Base-by-base conservation (phyloP, 2,329 filamentous ascomycete species). In the Penicillium psychrosexuale region DNA sequence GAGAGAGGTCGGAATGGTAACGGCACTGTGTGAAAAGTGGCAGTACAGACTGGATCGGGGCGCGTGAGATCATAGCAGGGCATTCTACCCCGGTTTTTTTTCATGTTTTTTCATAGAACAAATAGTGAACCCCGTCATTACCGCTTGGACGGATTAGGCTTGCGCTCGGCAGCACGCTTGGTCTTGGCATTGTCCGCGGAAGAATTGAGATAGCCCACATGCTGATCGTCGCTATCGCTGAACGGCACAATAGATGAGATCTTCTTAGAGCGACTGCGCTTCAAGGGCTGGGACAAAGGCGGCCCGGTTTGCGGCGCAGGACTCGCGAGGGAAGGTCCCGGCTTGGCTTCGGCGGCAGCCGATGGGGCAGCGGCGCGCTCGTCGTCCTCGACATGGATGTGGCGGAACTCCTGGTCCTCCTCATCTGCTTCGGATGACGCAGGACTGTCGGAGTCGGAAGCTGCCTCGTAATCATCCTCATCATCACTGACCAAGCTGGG, bases 401-500 rank as follows among this genome's bases (percentile, higher is more conserved):
- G 72, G 33, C 74, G 67, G 46, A 76, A 73, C 19, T 75, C 69
- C 17, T 75, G 69, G 24, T 83, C 83, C n/a, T 83, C 78, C 27
- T 85, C 85, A 36, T 82, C 75, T 15, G 72, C 72, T 36, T 76
- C 75, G 3, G 75, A 79, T 5, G 77, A 77, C 45, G 70, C 72
- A 1, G 76, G 71, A 5, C 84, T 86, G 40, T 79, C 78, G 0
- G 84, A 87, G 43, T 88, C 84, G 1, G 86, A 89, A 52, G 87
- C 73, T 13, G 68, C 86, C 62, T 89, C 88, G 65, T 88, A 90
- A 68, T 91, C 88, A 63, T 88, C 87, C 31, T 66, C 67, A 67
- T 91, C 88, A 72, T 92, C 89, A 72, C 88, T 90, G 67, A 91
- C 88, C 46, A 92, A 80, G 64, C 87, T 91, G 22, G 89, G 89